Conservation (phyloP, 495 filamentous ascomycete species). For the Aspergillus bridgeri region DNA sequence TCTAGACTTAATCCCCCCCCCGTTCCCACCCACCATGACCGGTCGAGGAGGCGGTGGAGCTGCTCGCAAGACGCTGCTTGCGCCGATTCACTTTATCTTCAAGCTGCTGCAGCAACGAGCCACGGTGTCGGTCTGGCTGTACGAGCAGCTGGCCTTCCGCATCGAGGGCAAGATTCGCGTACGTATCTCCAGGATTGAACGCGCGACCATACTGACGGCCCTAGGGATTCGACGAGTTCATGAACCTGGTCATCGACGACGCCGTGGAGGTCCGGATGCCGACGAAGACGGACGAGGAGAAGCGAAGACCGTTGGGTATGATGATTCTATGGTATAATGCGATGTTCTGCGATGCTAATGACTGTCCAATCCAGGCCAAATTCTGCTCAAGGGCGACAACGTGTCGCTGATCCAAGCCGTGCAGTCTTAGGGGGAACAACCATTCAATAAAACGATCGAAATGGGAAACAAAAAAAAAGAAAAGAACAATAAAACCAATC, state of each 20-base stretch:
- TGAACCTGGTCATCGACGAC: conserved; percentile 97
- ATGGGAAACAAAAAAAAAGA: not conserved
- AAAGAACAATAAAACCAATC: not conserved
- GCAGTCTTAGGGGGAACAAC: conserved; percentile 28
- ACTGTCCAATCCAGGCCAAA: conserved; percentile 70
- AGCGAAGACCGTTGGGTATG: conserved; percentile 75
- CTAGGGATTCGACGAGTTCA: conserved; percentile 96
- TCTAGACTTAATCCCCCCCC: conserved; percentile 10
- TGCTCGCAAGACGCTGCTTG: conserved; percentile 83
- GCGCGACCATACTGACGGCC: conserved; percentile 1
- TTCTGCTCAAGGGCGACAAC: conserved; percentile 95
- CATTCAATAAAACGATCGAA: conserved; percentile 5
- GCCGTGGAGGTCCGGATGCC: conserved; percentile 87
- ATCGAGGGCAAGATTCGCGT: conserved; percentile 96
- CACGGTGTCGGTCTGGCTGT: conserved; percentile 91
- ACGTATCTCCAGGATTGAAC: conserved; percentile 4
- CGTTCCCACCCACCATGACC: conserved; percentile 57
- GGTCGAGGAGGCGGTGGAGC: conserved; percentile 72
- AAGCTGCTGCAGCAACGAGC: conserved; percentile 85
- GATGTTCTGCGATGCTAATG: conserved; percentile 12
- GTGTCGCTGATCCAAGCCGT: conserved; percentile 89
- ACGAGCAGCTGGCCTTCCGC: conserved; percentile 87
- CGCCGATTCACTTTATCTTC: conserved; percentile 99
- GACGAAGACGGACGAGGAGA: conserved; percentile 78
- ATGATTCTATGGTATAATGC: not conserved